Base-by-base conservation (phyloP, 768 basidiomycete genomes). In the Auricularia cornea region DNA sequence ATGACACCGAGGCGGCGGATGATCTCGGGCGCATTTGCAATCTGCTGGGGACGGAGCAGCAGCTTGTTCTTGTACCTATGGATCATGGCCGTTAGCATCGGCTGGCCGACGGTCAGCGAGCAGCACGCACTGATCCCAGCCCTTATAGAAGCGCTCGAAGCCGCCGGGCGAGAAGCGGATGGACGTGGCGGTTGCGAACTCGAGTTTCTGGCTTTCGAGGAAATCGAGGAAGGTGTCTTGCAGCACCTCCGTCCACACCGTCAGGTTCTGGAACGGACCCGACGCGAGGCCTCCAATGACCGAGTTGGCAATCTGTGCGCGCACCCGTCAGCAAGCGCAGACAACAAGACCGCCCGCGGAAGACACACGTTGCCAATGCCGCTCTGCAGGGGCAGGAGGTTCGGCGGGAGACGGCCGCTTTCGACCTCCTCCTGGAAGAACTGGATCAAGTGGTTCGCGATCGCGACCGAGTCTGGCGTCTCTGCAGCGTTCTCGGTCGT, bases 131-230 rank as follows among this genome's bases (percentile, higher is more conserved):
- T 20, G 44, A 23, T 48, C 44, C 44, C 44, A 48, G 20, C 23
- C 44, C 44, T 48, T 48, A 18, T 48, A 48, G 44, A 48, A 48
- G 3, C 44, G 44, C 60, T 65, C 60, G 63, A 70, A 72, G 3
- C 62, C 65, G 10, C 66, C 68, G 38, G 70, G 69, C 23, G 67
- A 69, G 67, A 71, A 70, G 28, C 71, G 67, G 60, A 72, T 71
- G 29, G 71, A 72, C 26, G 71, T 72, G 18, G 74, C 78, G 0
- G 78, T 76, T 0, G 73, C 73, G 60, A 78, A 74, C 57, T 72
- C 72, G 26, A 76, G 68, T 59, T 75, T 71, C 40, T 70, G 70
- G 4, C 70, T 68, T 30, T 72, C 74, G 63, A 77, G 66, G n/a
- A 76, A 67, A 2, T 73, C 68, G 18, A 76, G 67, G 64, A 48